Evolutionary conservation across 208 protist species (phyloP).

Genomic region (Wallacemonas sp.): DNA sequence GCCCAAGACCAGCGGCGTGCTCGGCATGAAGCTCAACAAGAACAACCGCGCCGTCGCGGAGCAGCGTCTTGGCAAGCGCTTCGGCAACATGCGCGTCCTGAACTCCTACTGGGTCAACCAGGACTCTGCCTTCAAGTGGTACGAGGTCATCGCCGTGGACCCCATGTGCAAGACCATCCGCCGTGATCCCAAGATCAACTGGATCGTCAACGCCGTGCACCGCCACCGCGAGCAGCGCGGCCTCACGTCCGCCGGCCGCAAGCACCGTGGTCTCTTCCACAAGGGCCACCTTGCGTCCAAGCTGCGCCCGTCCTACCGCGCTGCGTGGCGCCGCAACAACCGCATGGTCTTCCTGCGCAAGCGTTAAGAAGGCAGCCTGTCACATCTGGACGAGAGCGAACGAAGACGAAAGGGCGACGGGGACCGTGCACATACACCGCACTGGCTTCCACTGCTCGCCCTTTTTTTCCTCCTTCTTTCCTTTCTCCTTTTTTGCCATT

Average conservation of each 20-base stretch:
- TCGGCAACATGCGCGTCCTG: slow-evolving; percentile 98
- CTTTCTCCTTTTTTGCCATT: not conserved
- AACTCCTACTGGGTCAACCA: slow-evolving; percentile 99
- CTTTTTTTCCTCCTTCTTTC: not conserved
- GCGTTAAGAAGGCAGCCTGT: too few species aligned
- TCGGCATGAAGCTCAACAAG: slow-evolving; percentile 97
- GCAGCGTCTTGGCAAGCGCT: slow-evolving; percentile 96
- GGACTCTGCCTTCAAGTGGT: slow-evolving; percentile 98
- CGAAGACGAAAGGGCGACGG: too few species aligned
- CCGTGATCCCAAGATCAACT: slow-evolving; percentile 99
- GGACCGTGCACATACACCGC: too few species aligned
- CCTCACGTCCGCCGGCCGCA: slow-evolving; percentile 97
- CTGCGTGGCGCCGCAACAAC: slow-evolving; percentile 98
- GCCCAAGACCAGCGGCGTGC: slow-evolving; percentile 97
- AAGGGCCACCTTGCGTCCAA: slow-evolving; percentile 96
- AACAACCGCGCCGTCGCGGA: slow-evolving; percentile 97
- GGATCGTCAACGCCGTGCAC: slow-evolving; percentile 97
- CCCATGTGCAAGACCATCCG: slow-evolving; percentile 97
- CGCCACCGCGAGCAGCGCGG: slow-evolving; percentile 98
- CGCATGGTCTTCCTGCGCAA: slow-evolving; percentile 91
- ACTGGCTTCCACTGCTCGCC: not conserved
- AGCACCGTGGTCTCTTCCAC: slow-evolving; percentile 95
- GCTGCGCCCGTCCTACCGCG: slow-evolving; percentile 95
- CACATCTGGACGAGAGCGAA: not conserved
- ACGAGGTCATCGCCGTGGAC: slow-evolving; percentile 99